Evolutionary conservation across 441 rosid species (phyloP), one percentile per base, ranked within the genome.

Genomic region (Arabidopsis lyrata): DNA sequence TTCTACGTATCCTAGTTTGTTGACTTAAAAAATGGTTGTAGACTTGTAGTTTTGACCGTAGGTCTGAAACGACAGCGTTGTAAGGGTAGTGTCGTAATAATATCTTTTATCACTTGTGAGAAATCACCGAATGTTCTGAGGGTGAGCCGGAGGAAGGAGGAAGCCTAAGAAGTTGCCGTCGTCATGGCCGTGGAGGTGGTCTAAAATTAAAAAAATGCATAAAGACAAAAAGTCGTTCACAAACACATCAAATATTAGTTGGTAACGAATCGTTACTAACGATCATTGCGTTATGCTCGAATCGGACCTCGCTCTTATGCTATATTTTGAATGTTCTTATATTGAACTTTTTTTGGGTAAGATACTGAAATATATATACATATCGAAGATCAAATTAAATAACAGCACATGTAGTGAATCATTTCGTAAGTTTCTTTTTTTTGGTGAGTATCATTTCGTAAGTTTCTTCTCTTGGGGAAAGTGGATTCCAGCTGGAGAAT

Each of bases 381-480:
- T 36, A 59, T 20, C 4, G 32, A 59, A 8, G 16, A 12, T 3
- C 8, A 24, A 45, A 12, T 3, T 5, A 24, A 45, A 47, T 8
- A 32, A 31, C 8, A 56, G 22, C 61, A 34, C 42, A 34, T 57
- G 62, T 34, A 13, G 41, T n/a, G 41, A 32, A 32, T 32, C 39
- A 61, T 61, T 49, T 60, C 8, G 22, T 42, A 41, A 61, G 48
- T 63, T 63, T 44, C 32, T 48, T 48, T n/a, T n/a, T n/a, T n/a
- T n/a, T n/a, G n/a, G n/a, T n/a, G n/a, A n/a, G n/a, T n/a, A 32
- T 32, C 39, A 61, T 61, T 49, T 60, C 8, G 22, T 42, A 41
- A 61, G 48, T 63, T 63, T 44, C 32, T 48, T 48, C 2, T 48
- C 18, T 47, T 48, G 44, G 44, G 18, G 13, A 47, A 64, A 47